A percentile compares a stretch with the other conserved stretches of the same genome.
Conservation (phyloP, 495 filamentous ascomycete species). For the Hypoxylon intermedium region DNA sequence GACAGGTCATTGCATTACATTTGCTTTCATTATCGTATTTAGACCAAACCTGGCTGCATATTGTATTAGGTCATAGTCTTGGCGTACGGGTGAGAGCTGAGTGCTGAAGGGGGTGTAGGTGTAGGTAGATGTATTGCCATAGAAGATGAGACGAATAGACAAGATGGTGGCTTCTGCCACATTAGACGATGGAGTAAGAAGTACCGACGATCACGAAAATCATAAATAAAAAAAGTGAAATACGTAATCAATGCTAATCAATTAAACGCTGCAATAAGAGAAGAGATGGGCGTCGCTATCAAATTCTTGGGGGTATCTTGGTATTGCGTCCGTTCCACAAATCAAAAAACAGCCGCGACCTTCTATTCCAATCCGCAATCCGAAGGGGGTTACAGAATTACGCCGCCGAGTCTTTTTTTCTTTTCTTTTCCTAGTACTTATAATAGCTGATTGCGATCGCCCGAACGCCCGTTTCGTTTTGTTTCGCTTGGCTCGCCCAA, state of each 20-base stretch:
- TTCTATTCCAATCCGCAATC: constrained; percentile 3
- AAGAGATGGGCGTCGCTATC: constrained; percentile 22
- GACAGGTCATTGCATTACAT: no score
- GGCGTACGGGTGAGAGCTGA: neutral
- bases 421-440: no score
- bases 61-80: neutral
- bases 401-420: no score
- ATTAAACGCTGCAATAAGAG: constrained; percentile 3
- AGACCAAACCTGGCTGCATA: no score
- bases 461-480: constrained; percentile 14
- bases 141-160: constrained; percentile 1
- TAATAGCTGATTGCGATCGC: no score
- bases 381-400: no score
- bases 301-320: constrained; percentile 35
- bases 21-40: no score
- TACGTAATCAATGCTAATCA: constrained; percentile 16
- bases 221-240: no score
- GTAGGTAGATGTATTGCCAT: constrained; percentile 4
- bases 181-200: constrained; percentile 5
- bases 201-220: constrained; percentile 5
- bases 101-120: neutral
- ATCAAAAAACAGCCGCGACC: constrained; percentile 12
- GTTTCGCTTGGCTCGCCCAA: constrained; percentile 12
- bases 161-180: neutral
- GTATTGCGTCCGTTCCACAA: constrained; percentile 11